These are phyloP conservation scores for Camellia oleifera DNA, from an alignment of 179 eudicot species.

Conservation along the genomic window DNA sequence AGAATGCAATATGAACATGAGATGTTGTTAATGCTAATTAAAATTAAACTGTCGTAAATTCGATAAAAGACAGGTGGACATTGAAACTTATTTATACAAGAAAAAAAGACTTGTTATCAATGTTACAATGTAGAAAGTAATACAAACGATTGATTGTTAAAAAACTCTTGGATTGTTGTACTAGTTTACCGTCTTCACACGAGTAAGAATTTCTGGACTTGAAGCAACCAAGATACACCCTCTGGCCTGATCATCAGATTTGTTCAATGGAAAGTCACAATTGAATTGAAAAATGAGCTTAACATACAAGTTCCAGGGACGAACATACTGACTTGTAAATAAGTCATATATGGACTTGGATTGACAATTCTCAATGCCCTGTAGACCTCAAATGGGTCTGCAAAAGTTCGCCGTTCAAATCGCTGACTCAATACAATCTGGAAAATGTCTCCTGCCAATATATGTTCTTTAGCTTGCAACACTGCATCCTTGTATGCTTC, in stretches of 20 bases:
- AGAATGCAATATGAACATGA: slow-evolving; percentile 1
- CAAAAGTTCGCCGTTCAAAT: slow-evolving; percentile 90
- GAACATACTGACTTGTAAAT: slow-evolving; percentile 55
- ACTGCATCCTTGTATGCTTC: slow-evolving; percentile 81
- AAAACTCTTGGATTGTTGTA: background rate
- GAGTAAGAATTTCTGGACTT: slow-evolving; percentile 97
- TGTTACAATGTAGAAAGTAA: background rate
- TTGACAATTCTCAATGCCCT: slow-evolving; percentile 94
- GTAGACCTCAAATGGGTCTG: slow-evolving; percentile 97
- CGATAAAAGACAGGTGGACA: background rate
- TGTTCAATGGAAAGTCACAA: background rate
- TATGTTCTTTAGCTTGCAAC: slow-evolving; percentile 90
- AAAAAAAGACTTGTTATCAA: background rate
- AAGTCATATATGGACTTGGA: slow-evolving; percentile 97
- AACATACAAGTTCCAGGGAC: slow-evolving; percentile 11
- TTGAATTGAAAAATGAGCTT: background rate
- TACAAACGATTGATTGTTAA: background rate
- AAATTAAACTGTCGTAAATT: background rate
- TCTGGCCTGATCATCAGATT: slow-evolving; percentile 58
- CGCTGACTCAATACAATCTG: slow-evolving; percentile 96
- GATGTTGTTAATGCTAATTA: background rate
- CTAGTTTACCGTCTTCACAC: slow-evolving; percentile 68
- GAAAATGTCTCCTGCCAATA: slow-evolving; percentile 93
- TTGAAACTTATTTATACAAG: background rate
- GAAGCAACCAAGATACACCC: slow-evolving; percentile 96